phyloP scores from a whole-genome alignment of 164 flowering plant species.

The Vitis riparia region DNA sequence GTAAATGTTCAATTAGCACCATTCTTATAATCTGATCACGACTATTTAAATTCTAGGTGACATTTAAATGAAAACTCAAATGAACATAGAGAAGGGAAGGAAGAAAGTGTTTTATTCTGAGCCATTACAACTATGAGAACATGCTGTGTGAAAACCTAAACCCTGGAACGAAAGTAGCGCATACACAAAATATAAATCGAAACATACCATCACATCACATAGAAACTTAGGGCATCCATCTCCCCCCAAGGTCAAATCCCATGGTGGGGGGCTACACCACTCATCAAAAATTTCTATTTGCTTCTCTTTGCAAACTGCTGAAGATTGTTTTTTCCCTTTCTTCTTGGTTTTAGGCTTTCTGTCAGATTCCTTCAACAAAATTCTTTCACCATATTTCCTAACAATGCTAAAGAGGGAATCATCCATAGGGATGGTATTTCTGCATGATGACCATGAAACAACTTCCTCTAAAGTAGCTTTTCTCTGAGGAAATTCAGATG shows the following conservation, averaged over 20 bases:
- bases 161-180: background rate
- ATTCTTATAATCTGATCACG: background rate
- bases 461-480: slow-evolving; percentile 14
- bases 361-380: slow-evolving; percentile 73
- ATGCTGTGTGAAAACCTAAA: background rate
- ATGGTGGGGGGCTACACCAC: slow-evolving; percentile 80
- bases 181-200: background rate
- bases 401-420: slow-evolving; percentile 50
- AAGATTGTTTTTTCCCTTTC: slow-evolving; percentile 49
- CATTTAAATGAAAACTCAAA: too few species aligned
- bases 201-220: slow-evolving; percentile 94
- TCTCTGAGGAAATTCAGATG: slow-evolving; percentile 27
- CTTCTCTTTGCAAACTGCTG: slow-evolving; percentile 26
- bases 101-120: background rate
- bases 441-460: slow-evolving; percentile 17
- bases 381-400: slow-evolving; percentile 59
- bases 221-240: slow-evolving; percentile 92
- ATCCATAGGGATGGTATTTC: slow-evolving; percentile 39
- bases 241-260: slow-evolving; percentile 77
- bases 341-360: slow-evolving; percentile 54
- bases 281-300: slow-evolving; percentile 32
- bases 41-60: too few species aligned
- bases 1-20: slow-evolving; percentile 1
- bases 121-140: background rate
- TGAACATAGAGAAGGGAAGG: background rate